Evolutionary conservation across 2,329 filamentous ascomycete genomes (phyloP), one percentile per base, ranked within the genome.

Genomic region (Arthrocladium fulminans): DNA sequence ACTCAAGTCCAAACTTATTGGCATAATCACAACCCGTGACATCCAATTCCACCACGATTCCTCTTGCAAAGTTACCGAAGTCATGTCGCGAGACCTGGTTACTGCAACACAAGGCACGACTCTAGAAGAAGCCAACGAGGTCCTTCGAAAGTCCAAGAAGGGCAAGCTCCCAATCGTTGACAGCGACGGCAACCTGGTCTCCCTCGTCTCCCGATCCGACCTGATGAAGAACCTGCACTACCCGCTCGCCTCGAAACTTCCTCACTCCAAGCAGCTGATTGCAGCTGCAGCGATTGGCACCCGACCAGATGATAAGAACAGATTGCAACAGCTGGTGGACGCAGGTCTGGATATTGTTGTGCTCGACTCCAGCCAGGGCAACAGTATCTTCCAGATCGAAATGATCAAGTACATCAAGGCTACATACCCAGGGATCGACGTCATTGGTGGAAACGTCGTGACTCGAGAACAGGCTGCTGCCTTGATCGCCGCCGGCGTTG

Each of bases 141-240:
- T 97, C 57, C 81, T 98, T 45, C 85, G 87, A 65, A 82, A 86
- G 72, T 97, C 90, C 53, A 96, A 95, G 80, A 98, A 98, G 79
- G 92, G 92, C 71, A 96, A 96, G 76, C 81, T 96, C 51, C 89
- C 89, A 53, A 94, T 95, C 53, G 83, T 95, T 43, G 89, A 96
- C 69, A 74, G 80, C 63, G 72, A 82, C 45, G 83, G 83, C 64
- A 94, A 94, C 73, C 78, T 95, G 42, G 81, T 95, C 54, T 95
- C 92, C 58, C 84, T 94, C 75, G 84, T 96, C 65, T 89, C 86
- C 54, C 82, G 92, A 61, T 95, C 89, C 61, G 92, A 98, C 71
- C 73, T 98, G 71, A 96, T 89, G 76, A 98, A 98, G 80, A 98
- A 98, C 74, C 79, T 95, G 54, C 83, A 97, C 73, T 98, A 94